A percentile compares a stretch with the other conserved stretches of the same genome.
phyloP scores from a whole-genome alignment of 1,139 yeast species.

The Saccharomyces hybrid region DNA sequence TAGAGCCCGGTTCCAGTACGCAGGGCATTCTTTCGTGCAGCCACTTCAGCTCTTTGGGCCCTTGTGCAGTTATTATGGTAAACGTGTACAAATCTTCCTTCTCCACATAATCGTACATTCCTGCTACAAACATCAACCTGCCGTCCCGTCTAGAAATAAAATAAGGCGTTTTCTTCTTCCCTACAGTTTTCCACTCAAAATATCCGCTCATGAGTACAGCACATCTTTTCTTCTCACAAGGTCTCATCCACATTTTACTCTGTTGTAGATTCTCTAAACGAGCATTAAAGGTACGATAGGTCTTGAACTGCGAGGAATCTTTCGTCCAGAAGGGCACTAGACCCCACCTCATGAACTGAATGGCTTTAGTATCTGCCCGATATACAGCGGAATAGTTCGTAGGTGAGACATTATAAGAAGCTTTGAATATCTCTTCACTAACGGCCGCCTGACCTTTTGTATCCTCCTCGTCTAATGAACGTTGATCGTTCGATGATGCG shows the following conservation, averaged over 20 bases:
- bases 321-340: constrained; percentile 48
- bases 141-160: constrained; percentile 49
- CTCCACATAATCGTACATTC: constrained; percentile 42
- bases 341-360: constrained; percentile 54
- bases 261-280: constrained; percentile 47
- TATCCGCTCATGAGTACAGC: constrained; percentile 77
- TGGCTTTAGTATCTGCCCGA: constrained; percentile 18
- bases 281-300: constrained; percentile 53
- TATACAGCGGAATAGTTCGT: constrained; percentile 43
- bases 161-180: constrained; percentile 48
- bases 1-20: constrained; percentile 49
- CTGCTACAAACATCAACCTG: constrained; percentile 61
- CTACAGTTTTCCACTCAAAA: constrained; percentile 60
- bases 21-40: constrained; percentile 75
- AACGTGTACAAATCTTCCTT: constrained; percentile 41
- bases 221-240: constrained; percentile 39
- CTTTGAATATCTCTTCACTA: constrained; percentile 1
- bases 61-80: constrained; percentile 69
- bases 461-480: not conserved
- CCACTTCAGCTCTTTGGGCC: constrained; percentile 55
- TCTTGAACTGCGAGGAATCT: constrained; percentile 30
- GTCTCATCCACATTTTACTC: constrained; percentile 42
- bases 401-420: constrained; percentile 46
- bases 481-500: not conserved
- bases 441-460: not conserved